Base-by-base conservation (phyloP, 768 basidiomycete genomes). In the Lentinula aciculospora region DNA sequence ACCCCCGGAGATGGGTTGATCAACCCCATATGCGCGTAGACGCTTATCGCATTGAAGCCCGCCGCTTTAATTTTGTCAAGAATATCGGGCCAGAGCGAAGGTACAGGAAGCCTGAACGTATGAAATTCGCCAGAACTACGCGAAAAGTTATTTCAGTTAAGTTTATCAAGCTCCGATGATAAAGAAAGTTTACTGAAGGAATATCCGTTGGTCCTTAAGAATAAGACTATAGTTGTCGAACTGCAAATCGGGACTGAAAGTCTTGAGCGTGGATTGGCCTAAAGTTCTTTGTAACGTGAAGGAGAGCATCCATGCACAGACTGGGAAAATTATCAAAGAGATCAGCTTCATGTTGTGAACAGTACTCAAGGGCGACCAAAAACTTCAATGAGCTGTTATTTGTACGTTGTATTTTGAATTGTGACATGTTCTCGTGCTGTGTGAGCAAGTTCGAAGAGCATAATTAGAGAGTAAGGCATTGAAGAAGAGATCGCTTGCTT, bases 181-280 rank as follows among this genome's bases (percentile, higher is more conserved):
- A 51, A 57, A 49, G n/a, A n/a, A n/a, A 50, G 76, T 84, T 55
- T 70, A 88, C 88, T 89, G 79, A 3, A 92, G 68, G 62, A 92
- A 89, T 19, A 89, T 67, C 15, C 90, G 76, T 63, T 89, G 89
- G 3, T 83, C 85, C 42, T 82, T 79, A 39, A 92, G 63, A 56
- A 85, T 76, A 9, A 92, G 72, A 65, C 85, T 89, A 67, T 87
- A 88, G 62, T 83, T 85, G 67, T 92, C 89, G 61, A 79, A 82
- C 42, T 66, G 66, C 7, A 81, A 76, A 56, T 63, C 34, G 55
- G 73, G 71, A 5, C 73, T 76, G 19, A 70, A 56, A 21, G 49
- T 50, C 19, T 34, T 50, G 36, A 45, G 47, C 17, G 37, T 40
- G 32, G 45, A 49, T 36, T 37, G 32, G 60, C 29, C 29, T 0